phyloP scores from a whole-genome alignment of 2,329 filamentous ascomycete species.

The Canariomyces notabilis region DNA sequence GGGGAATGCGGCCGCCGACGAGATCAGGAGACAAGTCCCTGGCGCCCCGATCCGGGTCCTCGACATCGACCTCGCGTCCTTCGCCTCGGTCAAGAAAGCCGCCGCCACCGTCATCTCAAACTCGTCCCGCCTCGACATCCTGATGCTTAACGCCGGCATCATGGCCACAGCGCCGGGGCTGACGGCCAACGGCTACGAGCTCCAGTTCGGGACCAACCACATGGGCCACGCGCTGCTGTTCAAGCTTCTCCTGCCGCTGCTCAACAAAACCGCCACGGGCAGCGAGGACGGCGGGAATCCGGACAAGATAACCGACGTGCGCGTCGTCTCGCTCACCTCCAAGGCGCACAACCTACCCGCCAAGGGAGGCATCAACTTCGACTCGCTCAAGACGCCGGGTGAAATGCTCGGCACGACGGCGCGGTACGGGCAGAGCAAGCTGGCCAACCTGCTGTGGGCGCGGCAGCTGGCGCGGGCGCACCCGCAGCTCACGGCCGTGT shows the following conservation, averaged over 20 bases:
- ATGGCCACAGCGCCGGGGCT: slow-evolving; percentile 33
- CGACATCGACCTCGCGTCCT: slow-evolving; percentile 40
- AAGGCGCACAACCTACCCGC: slow-evolving; percentile 11
- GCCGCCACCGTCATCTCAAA: slow-evolving; percentile 33
- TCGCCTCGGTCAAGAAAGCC: slow-evolving; percentile 39
- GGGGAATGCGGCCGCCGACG: slow-evolving; percentile 32
- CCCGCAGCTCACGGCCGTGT: slow-evolving; percentile 24
- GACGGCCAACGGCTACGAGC: slow-evolving; percentile 42
- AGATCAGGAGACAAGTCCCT: slow-evolving; percentile 29
- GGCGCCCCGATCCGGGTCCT: slow-evolving; percentile 29
- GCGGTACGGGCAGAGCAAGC: slow-evolving; percentile 34
- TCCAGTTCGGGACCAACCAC: slow-evolving; percentile 45
- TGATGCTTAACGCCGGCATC: slow-evolving; percentile 44
- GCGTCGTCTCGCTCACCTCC: slow-evolving; percentile 25
- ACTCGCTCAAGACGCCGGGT: slow-evolving; percentile 4
- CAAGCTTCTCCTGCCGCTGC: slow-evolving; percentile 30
- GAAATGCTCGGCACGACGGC: slow-evolving; percentile 8
- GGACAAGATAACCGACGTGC: too few relatives aligned
- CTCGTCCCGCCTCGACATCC: slow-evolving; percentile 36
- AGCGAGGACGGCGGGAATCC: too few relatives aligned
- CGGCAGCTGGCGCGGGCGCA: slow-evolving; percentile 28
- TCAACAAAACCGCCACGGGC: slow-evolving; percentile 21
- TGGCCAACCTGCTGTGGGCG: slow-evolving; percentile 32
- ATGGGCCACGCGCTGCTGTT: slow-evolving; percentile 42
- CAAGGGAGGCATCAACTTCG: slow-evolving; percentile 15